Evolutionary conservation across 345 rosid genomes (phyloP), one percentile per base, ranked within the genome.

Genomic region (Arabis hirsuta): DNA sequence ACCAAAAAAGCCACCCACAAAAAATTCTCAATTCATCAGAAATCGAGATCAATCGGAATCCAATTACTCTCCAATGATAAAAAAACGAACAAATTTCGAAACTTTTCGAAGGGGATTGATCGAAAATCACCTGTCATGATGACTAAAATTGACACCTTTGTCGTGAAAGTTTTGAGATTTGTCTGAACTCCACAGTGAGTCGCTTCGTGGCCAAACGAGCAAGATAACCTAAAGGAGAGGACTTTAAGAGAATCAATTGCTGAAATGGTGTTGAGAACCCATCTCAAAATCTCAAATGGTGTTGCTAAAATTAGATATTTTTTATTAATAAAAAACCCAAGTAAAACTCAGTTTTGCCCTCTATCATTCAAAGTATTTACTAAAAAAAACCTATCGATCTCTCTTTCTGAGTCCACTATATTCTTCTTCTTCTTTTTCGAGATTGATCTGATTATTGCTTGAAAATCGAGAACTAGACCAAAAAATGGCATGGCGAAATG

Each of bases 401-500:
- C n/a, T n/a, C n/a, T n/a, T n/a, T n/a, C n/a, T n/a, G n/a, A n/a
- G n/a, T n/a, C n/a, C n/a, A n/a, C n/a, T n/a, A n/a, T n/a, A n/a
- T 22, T 22, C 5, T 6, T 50, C 16, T 36, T 27, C 69, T 54
- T 50, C 65, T 61, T 50, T 77, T 77, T 48, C 24, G 43, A 26
- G 54, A 34, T 66, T 45, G 62, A 34, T 46, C 11, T n/a, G n/a
- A 8, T 32, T 46, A n/a, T n/a, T 39, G 36, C 45, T 16, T 9
- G 16, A 22, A 27, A 7, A 32, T 46, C 34, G 45, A 31, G 36
- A 43, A 29, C 9, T 43, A 6, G 69, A 26, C 50, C 1, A 22
- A 43, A 62, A 54, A 77, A 82, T 82, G 83, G 85, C 83, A 29
- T 82, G 85, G 83, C 78, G 85, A 9, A 63, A 65, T 80, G 83